A percentile compares a stretch with the other conserved stretches of the same genome.
phyloP scores from a whole-genome alignment of 345 rosid species.

The Salix suchowensis region DNA sequence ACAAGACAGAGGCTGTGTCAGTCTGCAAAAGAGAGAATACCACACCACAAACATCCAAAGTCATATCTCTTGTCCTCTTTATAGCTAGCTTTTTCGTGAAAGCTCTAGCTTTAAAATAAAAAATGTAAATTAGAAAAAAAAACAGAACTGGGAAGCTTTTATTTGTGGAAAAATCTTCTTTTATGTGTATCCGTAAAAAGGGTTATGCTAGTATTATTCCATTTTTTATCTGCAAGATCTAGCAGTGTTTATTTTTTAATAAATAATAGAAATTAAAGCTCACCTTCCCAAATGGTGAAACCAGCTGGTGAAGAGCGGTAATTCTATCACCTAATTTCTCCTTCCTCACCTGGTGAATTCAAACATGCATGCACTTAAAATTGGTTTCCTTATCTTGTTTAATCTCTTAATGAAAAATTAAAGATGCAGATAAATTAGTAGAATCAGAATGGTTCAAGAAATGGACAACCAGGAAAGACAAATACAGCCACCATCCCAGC shows the following conservation, averaged over 20 bases:
- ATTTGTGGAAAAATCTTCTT: neutral
- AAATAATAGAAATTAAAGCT: neutral
- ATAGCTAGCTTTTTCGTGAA: neutral
- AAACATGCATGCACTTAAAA: neutral
- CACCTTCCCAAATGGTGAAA: constrained; percentile 37
- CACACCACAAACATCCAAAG: constrained; percentile 27
- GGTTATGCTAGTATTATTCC: neutral
- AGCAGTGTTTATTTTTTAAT: neutral
- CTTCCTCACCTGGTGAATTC: constrained; percentile 23
- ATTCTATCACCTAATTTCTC: constrained; percentile 35
- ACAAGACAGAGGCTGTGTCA: constrained; percentile 30
- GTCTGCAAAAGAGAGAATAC: constrained; percentile 20
- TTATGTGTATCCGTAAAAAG: neutral
- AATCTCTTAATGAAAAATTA: neutral
- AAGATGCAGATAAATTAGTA: neutral
- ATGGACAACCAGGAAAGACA: constrained; percentile 26
- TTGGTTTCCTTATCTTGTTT: neutral
- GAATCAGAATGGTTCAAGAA: constrained; percentile 14
- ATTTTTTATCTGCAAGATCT: neutral
- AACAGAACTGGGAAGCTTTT: neutral
- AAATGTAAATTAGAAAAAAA: neutral
- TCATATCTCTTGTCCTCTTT: constrained; percentile 21
- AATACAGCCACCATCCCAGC: neutral
- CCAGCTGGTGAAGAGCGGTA: constrained; percentile 32
- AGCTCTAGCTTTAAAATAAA: neutral